Evolutionary conservation across 352 stramenopile genomes (phyloP).

Genomic region (Phytophthora crassamura): DNA sequence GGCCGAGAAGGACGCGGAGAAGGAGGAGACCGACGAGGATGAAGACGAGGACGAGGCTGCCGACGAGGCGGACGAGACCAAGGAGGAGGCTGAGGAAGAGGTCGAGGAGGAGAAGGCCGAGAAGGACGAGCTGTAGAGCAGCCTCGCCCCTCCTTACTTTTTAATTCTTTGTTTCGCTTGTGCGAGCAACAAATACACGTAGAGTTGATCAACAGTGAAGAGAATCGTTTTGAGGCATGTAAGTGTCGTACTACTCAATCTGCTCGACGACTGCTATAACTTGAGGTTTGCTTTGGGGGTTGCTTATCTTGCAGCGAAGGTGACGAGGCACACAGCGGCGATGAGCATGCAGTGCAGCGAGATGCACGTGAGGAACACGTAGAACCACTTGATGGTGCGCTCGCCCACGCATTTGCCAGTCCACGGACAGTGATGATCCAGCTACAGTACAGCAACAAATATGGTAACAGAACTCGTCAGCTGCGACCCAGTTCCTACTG

Average conservation of each 20-base stretch:
- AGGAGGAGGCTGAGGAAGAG: slow-evolving; percentile 18
- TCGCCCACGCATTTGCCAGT: slow-evolving; percentile 92
- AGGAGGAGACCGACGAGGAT: slow-evolving; percentile 64
- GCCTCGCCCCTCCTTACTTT: slow-evolving; percentile 25
- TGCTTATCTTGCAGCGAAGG: slow-evolving; percentile 36
- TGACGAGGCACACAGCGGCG: slow-evolving; percentile 45
- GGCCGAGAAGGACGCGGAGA: slow-evolving; percentile 66
- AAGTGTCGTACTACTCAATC: too few species aligned
- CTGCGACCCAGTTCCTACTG: background rate
- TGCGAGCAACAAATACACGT: slow-evolving; percentile 39
- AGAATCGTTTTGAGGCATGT: too few species aligned
- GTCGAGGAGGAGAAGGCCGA: slow-evolving; percentile 27
- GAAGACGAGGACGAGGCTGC: slow-evolving; percentile 46
- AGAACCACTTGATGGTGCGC: slow-evolving; percentile 83
- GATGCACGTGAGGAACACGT: slow-evolving; percentile 78
- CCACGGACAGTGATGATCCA: slow-evolving; percentile 94
- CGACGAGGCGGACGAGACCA: slow-evolving; percentile 17
- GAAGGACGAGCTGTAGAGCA: slow-evolving; percentile 65
- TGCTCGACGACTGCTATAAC: background rate
- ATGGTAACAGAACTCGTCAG: background rate
- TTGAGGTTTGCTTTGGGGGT: background rate
- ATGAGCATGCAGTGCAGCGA: slow-evolving; percentile 72
- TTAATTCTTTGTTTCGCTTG: slow-evolving; percentile 39
- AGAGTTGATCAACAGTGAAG: slow-evolving; percentile 35
- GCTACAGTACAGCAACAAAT: slow-evolving; percentile 36